Percentiles rank a stretch among this genome's conserved stretches.
Conservation (phyloP, 1,139 yeast genomes). For the Candida freyschussii region DNA sequence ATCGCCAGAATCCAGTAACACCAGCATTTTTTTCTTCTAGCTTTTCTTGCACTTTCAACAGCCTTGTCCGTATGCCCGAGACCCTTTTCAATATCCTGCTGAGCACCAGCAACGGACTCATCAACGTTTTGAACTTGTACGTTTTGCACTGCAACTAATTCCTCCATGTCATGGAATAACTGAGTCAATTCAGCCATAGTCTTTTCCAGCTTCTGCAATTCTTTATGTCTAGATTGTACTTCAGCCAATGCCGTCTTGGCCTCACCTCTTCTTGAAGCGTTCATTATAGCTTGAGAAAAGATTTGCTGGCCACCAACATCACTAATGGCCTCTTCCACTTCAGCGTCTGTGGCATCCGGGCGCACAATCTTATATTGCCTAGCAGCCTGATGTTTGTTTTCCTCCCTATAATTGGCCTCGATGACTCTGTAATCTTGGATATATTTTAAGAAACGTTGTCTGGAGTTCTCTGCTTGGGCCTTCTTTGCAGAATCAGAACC, state of each 20-base stretch:
- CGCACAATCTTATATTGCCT: conserved; percentile 90
- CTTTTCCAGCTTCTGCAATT: conserved; percentile 88
- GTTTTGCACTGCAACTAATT: conserved; percentile 93
- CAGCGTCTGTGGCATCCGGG: conserved; percentile 88
- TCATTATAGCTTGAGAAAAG: conserved; percentile 89
- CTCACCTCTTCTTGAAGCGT: conserved; percentile 93
- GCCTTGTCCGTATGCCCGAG: conserved; percentile 93
- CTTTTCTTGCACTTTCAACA: conserved; percentile 79
- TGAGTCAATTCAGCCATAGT: conserved; percentile 95
- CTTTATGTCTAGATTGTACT: conserved; percentile 95
- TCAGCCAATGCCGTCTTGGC: conserved; percentile 94
- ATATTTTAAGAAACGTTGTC: conserved; percentile 77
- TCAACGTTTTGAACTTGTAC: conserved; percentile 80
- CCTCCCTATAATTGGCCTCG: conserved; percentile 83
- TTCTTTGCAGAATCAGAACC: conserved; percentile 73
- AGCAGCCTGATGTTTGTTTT: conserved; percentile 82
- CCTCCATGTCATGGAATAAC: conserved; percentile 94
- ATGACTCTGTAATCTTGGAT: conserved; percentile 84
- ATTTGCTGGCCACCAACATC: conserved; percentile 85
- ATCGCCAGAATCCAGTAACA: conserved; percentile 61
- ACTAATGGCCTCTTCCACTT: conserved; percentile 77
- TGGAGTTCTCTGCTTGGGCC: conserved; percentile 86
- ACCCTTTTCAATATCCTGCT: conserved; percentile 88
- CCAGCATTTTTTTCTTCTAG: conserved; percentile 90
- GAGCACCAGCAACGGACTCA: conserved; percentile 77